A percentile compares a stretch with the other conserved stretches of the same genome.
phyloP scores from a whole-genome alignment of 306 rosid genomes.

The Elaeagnus macrophylla region DNA sequence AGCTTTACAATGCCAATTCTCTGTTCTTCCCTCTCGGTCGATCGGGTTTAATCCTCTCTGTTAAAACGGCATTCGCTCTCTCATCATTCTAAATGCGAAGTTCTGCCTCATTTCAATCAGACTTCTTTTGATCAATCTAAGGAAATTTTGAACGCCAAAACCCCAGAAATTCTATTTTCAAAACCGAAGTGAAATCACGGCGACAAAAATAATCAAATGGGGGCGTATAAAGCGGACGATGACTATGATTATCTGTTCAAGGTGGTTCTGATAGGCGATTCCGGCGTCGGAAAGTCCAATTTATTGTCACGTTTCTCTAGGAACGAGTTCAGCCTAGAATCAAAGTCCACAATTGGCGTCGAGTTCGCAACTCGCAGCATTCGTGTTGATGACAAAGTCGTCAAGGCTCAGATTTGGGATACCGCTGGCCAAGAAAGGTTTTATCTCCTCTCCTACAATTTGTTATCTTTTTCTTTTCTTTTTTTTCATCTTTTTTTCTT shows the following conservation, averaged over 20 bases:
- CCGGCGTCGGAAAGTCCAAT: conserved; percentile 78
- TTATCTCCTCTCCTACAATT: neutral
- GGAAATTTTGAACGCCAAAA: no score
- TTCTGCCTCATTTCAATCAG: no score
- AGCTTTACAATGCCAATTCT: no score
- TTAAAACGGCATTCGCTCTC: neutral
- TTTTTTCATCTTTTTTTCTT: neutral
- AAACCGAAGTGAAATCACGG: no score
- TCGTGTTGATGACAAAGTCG: conserved; percentile 71
- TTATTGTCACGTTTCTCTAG: conserved; percentile 71
- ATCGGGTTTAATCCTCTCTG: no score
- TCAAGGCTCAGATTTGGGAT: conserved; percentile 92
- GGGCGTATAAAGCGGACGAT: conserved; percentile 69
- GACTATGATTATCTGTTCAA: conserved; percentile 76
- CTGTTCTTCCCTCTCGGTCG: no score
- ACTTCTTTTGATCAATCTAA: no score
- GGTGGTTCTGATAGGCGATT: conserved; percentile 76
- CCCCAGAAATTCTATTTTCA: no score
- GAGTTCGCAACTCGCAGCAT: conserved; percentile 81
- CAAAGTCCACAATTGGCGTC: conserved; percentile 78
- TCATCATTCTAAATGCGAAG: no score
- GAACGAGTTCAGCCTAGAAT: conserved; percentile 70
- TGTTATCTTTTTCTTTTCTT: neutral
- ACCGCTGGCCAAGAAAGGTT: conserved; percentile 89
- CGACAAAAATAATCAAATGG: conserved; percentile 26